Percentiles rank a stretch among this genome's conserved stretches.
Conservation (phyloP, 768 basidiomycete genomes). For the Rhodotorula graminis region DNA sequence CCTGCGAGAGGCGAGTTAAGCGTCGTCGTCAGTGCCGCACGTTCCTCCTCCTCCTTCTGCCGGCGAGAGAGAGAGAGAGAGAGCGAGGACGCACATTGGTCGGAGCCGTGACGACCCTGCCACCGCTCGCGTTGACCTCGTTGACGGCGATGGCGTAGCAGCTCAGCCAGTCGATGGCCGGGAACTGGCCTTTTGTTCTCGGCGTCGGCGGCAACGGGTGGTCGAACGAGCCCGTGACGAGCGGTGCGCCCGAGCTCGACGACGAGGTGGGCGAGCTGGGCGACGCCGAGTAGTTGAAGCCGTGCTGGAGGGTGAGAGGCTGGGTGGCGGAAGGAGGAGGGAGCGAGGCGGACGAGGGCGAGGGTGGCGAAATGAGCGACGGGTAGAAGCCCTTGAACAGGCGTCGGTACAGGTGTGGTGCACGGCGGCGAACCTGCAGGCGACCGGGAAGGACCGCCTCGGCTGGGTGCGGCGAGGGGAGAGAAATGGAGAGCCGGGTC, state of each 20-base stretch:
- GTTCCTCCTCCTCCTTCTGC: no score
- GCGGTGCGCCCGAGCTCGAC: neutral
- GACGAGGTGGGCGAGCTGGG: neutral
- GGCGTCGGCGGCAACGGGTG: constrained; percentile 35
- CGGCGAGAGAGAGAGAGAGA: neutral
- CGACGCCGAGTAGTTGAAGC: neutral
- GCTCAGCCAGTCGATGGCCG: constrained; percentile 86
- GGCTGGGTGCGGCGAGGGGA: neutral
- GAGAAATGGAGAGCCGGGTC: no score
- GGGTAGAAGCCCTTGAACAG: constrained; percentile 58
- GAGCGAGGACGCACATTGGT: neutral
- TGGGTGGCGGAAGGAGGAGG: neutral
- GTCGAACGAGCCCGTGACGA: constrained; percentile 24
- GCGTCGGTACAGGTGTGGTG: constrained; percentile 80
- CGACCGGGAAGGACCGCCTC: constrained; percentile 80
- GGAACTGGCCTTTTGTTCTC: constrained; percentile 68
- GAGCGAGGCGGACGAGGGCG: neutral
- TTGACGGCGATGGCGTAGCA: constrained; percentile 82
- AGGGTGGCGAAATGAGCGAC: neutral
- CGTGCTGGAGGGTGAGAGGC: constrained; percentile 1
- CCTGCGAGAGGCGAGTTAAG: constrained; percentile 53
- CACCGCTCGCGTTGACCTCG: constrained; percentile 88
- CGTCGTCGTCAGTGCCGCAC: neutral
- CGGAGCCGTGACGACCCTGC: constrained; percentile 85
- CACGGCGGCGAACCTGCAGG: constrained; percentile 68